Evolutionary conservation across 169 alveolate species (phyloP), one percentile per base, ranked within the genome.

Genomic region (Toxoplasma gondii): DNA sequence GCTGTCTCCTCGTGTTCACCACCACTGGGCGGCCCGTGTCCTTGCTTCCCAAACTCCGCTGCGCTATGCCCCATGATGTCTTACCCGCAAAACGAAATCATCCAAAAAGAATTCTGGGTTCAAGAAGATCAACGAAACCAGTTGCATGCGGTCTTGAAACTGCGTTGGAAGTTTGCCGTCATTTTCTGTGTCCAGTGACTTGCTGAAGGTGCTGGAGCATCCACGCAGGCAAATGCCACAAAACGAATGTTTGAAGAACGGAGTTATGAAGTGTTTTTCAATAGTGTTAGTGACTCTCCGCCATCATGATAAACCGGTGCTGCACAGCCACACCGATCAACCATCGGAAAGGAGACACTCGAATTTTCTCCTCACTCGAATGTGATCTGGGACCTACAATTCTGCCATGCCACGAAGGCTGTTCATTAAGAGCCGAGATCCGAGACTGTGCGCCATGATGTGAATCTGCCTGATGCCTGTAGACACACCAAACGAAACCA

Each of bases 371-470:
- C 58, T 49, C 12, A 4, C 58, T 49, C 58, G 12, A 12, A 49
- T 49, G 58, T 49, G 58, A 49, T 12, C 58, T 49, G 58, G 58
- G 58, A 38, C 86, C 1, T 78, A 78, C 81, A 64, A 84, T 22
- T 90, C 58, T 7, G 45, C 88, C 29, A 90, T 43, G 22, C 41
- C 22, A 34, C 64, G 91, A 12, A 93, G 95, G n/a, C 95, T 93
- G 88, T 39, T 83, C 84, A 93, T 45, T 39, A 93, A 78, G 49
- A 96, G 78, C 41, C 97, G 88, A 27, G 96, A 92, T 24, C 97
- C 97, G 94, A 96, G 83, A 39, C 96, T 94, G 88, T 96, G 97
- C 36, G 97, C 96, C 96, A 96, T 88, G 49, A 96, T 43, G 82
- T 96, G 97, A n/a, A 96, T 44, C 91, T 96, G 96, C 81, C 96